A percentile compares a stretch with the other conserved stretches of the same genome.
Conservation (phyloP, 202 grass and related monocot genomes). For the Saccharum hybrid region DNA sequence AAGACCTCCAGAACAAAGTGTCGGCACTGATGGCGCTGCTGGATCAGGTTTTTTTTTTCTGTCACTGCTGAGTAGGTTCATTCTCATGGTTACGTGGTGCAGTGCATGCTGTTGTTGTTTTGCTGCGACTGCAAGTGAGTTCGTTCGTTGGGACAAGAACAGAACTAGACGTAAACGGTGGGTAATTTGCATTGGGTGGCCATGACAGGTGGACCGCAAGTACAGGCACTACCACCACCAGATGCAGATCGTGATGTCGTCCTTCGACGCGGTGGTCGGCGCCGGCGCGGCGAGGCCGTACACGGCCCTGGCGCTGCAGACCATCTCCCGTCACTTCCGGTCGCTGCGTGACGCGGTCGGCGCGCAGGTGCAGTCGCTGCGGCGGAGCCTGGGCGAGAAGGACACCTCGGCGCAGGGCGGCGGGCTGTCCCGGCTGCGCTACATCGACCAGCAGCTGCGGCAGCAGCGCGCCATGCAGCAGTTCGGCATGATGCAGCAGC, state of each 20-base stretch:
- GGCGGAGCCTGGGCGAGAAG: conserved; percentile 77
- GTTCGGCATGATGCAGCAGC: conserved; percentile 99
- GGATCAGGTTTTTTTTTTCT: conserved; percentile 62
- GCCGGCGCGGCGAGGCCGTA: conserved; percentile 75
- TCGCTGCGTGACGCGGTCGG: conserved; percentile 85
- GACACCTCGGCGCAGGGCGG: conserved; percentile 55
- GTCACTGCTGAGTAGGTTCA: background rate
- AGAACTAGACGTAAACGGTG: background rate
- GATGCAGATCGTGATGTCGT: conserved; percentile 82
- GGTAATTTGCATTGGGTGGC: background rate
- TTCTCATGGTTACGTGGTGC: conserved; percentile 6
- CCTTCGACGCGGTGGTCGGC: conserved; percentile 74
- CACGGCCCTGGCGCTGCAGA: conserved; percentile 90
- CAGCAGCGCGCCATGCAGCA: conserved; percentile 96
- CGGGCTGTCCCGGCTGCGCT: conserved; percentile 78
- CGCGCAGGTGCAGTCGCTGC: conserved; percentile 65
- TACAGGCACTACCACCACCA: conserved; percentile 90
- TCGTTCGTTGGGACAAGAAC: background rate
- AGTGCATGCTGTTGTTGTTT: conserved; percentile 30
- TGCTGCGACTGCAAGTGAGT: background rate
- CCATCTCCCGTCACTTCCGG: conserved; percentile 91
- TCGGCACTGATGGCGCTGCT: conserved; percentile 83
- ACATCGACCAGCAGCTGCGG: conserved; percentile 94
- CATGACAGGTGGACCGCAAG: conserved; percentile 71
- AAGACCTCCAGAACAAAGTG: conserved; percentile 96